These are phyloP conservation scores for Yueomyces sp. DNA, from an alignment of 805 yeast genomes.

Conservation along the genomic window DNA sequence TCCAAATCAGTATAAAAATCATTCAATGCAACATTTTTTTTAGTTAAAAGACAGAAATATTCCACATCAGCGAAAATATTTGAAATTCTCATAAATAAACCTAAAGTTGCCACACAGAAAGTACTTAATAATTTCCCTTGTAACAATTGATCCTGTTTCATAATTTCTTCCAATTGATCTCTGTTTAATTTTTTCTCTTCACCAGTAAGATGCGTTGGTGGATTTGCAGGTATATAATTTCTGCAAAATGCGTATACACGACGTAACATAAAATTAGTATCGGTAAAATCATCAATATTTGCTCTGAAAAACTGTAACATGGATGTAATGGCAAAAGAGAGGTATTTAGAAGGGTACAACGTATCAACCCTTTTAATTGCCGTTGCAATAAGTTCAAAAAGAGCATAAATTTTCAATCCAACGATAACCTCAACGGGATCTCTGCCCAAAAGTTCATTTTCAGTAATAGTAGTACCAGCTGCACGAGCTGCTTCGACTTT, in stretches of 20 bases:
- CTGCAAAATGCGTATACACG: conserved; percentile 53
- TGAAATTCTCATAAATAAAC: conserved; percentile 23
- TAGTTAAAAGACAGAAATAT: conserved; percentile 11
- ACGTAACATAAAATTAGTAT: conserved; percentile 35
- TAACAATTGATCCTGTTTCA: conserved; percentile 44
- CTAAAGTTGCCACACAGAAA: conserved; percentile 41
- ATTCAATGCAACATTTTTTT: conserved; percentile 13
- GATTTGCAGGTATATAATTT: conserved; percentile 37
- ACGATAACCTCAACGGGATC: conserved; percentile 24
- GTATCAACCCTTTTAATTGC: conserved; percentile 52
- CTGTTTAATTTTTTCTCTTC: conserved; percentile 13
- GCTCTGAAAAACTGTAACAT: conserved; percentile 37
- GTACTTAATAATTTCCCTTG: conserved; percentile 56
- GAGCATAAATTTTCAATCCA: conserved; percentile 47
- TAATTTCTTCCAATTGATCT: conserved; percentile 29
- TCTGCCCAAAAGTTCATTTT: conserved; percentile 2
- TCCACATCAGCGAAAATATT: conserved; percentile 14
- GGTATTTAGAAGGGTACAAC: conserved; percentile 64
- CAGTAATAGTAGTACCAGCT: background rate
- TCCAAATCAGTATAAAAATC: conserved; percentile 13
- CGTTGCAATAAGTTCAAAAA: conserved; percentile 50
- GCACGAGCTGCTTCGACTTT: background rate
- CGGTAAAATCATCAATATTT: conserved; percentile 25
- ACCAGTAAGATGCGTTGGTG: conserved; percentile 24
- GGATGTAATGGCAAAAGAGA: conserved; percentile 54